phyloP scores from a whole-genome alignment of 371 early-diverging fungal genomes.

The Apophysomyces sp. region DNA sequence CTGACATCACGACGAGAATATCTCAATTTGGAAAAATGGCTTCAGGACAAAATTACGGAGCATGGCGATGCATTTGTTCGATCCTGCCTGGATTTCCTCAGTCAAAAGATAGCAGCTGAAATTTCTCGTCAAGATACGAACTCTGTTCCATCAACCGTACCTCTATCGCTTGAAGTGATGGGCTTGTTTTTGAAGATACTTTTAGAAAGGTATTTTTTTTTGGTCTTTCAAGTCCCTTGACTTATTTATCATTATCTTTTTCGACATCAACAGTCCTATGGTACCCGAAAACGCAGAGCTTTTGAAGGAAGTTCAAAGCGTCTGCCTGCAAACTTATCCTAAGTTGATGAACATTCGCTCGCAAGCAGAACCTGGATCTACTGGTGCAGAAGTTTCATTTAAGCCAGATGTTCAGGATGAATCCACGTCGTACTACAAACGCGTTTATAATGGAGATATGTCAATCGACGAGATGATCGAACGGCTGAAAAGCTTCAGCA shows the following conservation, averaged over 20 bases:
- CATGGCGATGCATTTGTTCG: constrained; percentile 70
- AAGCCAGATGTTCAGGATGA: constrained; percentile 75
- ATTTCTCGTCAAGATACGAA: constrained; percentile 39
- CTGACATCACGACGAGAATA: constrained; percentile 81
- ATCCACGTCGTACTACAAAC: constrained; percentile 75
- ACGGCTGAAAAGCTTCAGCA: constrained; percentile 66
- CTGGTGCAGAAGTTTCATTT: constrained; percentile 38
- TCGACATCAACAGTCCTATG: constrained; percentile 48
- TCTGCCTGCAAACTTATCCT: constrained; percentile 63
- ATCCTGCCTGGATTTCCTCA: constrained; percentile 78
- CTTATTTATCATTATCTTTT: background rate
- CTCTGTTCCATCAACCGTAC: constrained; percentile 46
- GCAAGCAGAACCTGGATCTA: constrained; percentile 27
- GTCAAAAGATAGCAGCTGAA: constrained; percentile 62
- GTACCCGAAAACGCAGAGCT: constrained; percentile 60
- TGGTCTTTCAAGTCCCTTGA: background rate
- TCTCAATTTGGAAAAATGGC: constrained; percentile 87
- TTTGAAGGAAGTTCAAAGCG: constrained; percentile 60
- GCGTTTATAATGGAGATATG: constrained; percentile 76
- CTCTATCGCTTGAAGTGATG: constrained; percentile 69
- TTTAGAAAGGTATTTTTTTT: constrained; percentile 47
- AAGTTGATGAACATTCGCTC: constrained; percentile 48
- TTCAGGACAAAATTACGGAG: constrained; percentile 69
- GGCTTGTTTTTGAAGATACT: constrained; percentile 70
- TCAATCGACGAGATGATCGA: constrained; percentile 76